Evolutionary conservation across 495 filamentous ascomycete genomes (phyloP), one percentile per base, ranked within the genome.

Genomic region (Penicillium steckii): DNA sequence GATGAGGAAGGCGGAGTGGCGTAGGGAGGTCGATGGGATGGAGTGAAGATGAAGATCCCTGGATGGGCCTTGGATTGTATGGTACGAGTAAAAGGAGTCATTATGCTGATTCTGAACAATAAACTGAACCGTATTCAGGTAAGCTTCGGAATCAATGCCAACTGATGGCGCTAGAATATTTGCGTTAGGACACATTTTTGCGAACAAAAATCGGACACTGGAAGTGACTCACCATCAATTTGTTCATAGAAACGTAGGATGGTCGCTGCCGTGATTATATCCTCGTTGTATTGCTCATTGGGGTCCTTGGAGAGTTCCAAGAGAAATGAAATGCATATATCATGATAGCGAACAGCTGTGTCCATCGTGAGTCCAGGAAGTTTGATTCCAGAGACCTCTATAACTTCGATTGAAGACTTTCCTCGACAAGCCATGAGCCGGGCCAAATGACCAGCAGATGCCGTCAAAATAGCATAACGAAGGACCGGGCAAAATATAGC

Each of bases 161-260:
- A 41, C 49, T 23, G 62, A 51, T 17, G 60, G 60, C 8, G 56
- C 51, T 55, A 19, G 35, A 40, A 40, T 19, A 40, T 40, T 4
- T 5, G 35, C 8, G 30, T 33, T 12, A 33, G 21, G 17, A 25
- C n/a, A n/a, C n/a, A n/a, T n/a, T n/a, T n/a, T n/a, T n/a, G n/a
- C n/a, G n/a, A n/a, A n/a, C n/a, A n/a, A n/a, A n/a, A n/a, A n/a
- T n/a, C n/a, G n/a, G n/a, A n/a, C n/a, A n/a, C n/a, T 5, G 27
- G 27, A 29, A 29, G 6, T 12, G 21, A 41, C 53, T 23, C 46
- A 62, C 62, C 65, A 27, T 64, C 62, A 33, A 71, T 60, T 50
- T 70, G 66, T 46, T 73, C 69, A 38, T 65, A 67, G 50, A 66
- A 64, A 9, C 69, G 56, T 26, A 73, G 48, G 8, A 71, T 69